Base-by-base conservation (phyloP, 2,329 filamentous ascomycete species). In the Herpomyces periplanetae region DNA sequence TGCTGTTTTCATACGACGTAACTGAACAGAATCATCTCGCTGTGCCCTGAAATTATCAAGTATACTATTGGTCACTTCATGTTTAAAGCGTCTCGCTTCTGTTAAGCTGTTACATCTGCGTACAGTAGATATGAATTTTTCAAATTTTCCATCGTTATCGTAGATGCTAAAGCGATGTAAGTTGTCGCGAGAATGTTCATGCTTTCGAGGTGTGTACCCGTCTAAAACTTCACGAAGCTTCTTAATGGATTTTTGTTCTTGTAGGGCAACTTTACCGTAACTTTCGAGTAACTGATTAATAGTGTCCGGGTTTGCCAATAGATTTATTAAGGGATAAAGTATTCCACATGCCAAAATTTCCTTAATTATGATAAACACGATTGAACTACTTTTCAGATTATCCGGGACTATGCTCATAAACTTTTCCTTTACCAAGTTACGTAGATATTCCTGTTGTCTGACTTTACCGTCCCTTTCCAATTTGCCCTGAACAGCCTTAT, bases 261-360 rank as follows among this genome's bases (percentile, higher is more conserved):
- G 80, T 16, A 96, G 47, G 15, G 9, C 8, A 9, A 16, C 27
- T 24, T 38, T 31, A 27, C 39, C 59, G 37, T 63, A 69, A 21
- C 61, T 73, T 37, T 91, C 75, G 49, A 91, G 69, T 23, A 87
- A 39, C 36, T 88, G 73, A 31, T 96, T 91, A 75, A 75, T 96
- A 5, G 64, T 85, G 40, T 96, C 84, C 1, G 84, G 73, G 28
- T 96, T 75, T 3, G 66, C 55, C 8, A 96, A 43, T 25, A 71
- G 44, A 29, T 62, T 57, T 33, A 88, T 48, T 10, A 84, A 43
- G 1, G 80, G 80, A 16, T 57, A 59, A 14, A 96, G 43, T 15
- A 96, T 60, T n/a, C 69, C 68, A 36, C 80, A 88, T 10, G 69
- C 50, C n/a, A 88, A 55, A 24, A 96, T 61, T 40, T 96, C 84